Conservation (phyloP, 306 rosid genomes). For the Prunus kanzakura region DNA sequence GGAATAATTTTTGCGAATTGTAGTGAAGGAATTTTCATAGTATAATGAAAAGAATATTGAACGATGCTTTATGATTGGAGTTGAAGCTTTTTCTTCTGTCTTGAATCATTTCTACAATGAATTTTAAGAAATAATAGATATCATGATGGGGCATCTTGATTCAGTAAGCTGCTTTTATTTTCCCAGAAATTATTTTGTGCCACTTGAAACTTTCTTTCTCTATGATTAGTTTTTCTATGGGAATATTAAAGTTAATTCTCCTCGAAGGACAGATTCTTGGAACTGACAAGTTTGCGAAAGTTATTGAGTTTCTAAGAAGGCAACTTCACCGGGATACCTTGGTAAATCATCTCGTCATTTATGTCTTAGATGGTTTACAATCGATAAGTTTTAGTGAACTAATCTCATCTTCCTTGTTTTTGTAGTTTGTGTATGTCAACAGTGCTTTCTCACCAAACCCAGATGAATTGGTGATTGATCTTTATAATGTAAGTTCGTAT, state of each 20-base stretch:
- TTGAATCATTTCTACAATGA: background rate
- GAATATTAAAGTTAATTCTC: constrained; percentile 3
- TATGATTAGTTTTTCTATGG: background rate
- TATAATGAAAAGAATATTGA: background rate
- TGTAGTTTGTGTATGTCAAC: constrained; percentile 90
- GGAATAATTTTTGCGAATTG: background rate
- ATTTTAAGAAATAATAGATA: background rate
- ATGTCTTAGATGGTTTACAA: background rate
- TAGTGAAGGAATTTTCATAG: background rate
- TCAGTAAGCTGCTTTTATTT: background rate
- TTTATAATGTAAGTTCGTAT: constrained; percentile 65
- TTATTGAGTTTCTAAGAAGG: constrained; percentile 85
- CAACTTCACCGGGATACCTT: constrained; percentile 86
- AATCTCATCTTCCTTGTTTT: constrained; percentile 20
- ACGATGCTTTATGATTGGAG: background rate
- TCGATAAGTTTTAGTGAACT: constrained; percentile 17
- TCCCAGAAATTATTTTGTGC: background rate
- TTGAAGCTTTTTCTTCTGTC: background rate
- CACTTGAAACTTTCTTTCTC: background rate
- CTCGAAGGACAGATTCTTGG: constrained; percentile 60
- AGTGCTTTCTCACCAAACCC: constrained; percentile 95
- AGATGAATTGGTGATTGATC: constrained; percentile 81
- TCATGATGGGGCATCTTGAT: background rate
- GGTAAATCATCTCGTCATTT: constrained; percentile 42
- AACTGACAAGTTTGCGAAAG: constrained; percentile 89